Base-by-base conservation (phyloP, 2,329 filamentous ascomycete species). In the Cladosporium sp. region DNA sequence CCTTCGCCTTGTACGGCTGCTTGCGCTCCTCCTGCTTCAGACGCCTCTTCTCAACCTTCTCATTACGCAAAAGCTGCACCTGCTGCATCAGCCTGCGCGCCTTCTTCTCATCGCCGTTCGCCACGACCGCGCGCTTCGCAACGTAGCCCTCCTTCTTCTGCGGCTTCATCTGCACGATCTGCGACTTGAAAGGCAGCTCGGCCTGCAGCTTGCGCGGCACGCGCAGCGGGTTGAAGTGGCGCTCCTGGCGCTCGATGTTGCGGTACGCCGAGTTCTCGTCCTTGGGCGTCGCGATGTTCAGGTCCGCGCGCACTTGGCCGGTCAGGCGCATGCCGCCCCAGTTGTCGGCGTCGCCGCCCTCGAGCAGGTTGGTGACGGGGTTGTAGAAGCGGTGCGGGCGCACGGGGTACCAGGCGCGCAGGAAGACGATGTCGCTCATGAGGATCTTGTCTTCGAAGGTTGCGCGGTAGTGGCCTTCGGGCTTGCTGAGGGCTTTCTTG, bases 371-470 rank as follows among this genome's bases (percentile, higher is more conserved):
- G 67, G 92, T 95, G 64, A 96, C 93, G 1, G 93, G 92, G 79
- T 98, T 97, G 84, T 97, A 97, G 86, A 97, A 99, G 66, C 93
- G 90, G 79, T 93, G 93, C 1, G 95, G 95, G 75, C 93, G 93
- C 79, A 99, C 89, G 11, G 95, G 92, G 79, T 96, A 98, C 96
- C 96, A 99, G 1, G 95, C 94, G 59, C 95, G 88, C 47, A 99
- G 81, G 83, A 99, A 98, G 68, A 98, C 91, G 71, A 99, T 96
- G 77, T 99, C 95, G 78, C 89, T 92, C 86, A 97, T 93, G 61
- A 99, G 85, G 68, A 99, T 92, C 83, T 98, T 99, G 85, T 99
- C 95, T 79, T 99, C 95, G 73, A 99, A 99, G 0, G 95, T 98
- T 28, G 95, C 95, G 74, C 96, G 89, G 87, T 96, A 98, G 80